phyloP scores from a whole-genome alignment of 2,329 filamentous ascomycete species.

The Biscogniauxia mediterranea region DNA sequence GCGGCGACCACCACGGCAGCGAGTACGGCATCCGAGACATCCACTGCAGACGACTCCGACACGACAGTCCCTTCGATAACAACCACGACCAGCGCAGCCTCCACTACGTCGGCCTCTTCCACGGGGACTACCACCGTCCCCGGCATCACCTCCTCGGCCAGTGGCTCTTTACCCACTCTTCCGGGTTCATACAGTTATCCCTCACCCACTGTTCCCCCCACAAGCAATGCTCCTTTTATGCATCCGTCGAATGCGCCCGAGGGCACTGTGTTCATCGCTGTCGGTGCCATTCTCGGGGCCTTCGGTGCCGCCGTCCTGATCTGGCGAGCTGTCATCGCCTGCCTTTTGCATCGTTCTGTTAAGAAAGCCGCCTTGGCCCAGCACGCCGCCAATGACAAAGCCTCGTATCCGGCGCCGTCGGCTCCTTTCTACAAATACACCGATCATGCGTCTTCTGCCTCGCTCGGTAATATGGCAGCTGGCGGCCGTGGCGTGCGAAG shows the following conservation, averaged over 20 bases:
- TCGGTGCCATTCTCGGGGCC: constrained; percentile 83
- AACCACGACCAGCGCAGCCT: constrained; percentile 8
- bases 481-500: constrained; percentile 53
- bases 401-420: constrained; percentile 56
- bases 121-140: constrained; percentile 9
- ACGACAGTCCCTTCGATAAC: constrained; percentile 12
- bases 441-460: constrained; percentile 56
- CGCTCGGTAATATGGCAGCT: constrained; percentile 44
- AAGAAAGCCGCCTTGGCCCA: constrained; percentile 79
- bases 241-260: constrained; percentile 80
- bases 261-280: constrained; percentile 93
- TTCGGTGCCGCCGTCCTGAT: constrained; percentile 77
- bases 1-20: constrained; percentile 8
- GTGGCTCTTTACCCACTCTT: constrained; percentile 47
- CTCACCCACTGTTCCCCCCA: constrained; percentile 75
- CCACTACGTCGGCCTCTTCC: constrained; percentile 14
- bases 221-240: constrained; percentile 85
- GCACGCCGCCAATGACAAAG: constrained; percentile 67
- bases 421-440: constrained; percentile 65
- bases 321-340: constrained; percentile 86
- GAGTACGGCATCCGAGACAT: constrained; percentile 10
- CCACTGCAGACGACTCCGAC: constrained; percentile 9
- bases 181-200: constrained; percentile 63
- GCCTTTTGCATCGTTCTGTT: constrained; percentile 88
- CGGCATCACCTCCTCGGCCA: constrained; percentile 12